Evolutionary conservation across 176 grass and related monocot species (phyloP), one percentile per base, ranked within the genome.

Genomic region (Ensete glaucum): DNA sequence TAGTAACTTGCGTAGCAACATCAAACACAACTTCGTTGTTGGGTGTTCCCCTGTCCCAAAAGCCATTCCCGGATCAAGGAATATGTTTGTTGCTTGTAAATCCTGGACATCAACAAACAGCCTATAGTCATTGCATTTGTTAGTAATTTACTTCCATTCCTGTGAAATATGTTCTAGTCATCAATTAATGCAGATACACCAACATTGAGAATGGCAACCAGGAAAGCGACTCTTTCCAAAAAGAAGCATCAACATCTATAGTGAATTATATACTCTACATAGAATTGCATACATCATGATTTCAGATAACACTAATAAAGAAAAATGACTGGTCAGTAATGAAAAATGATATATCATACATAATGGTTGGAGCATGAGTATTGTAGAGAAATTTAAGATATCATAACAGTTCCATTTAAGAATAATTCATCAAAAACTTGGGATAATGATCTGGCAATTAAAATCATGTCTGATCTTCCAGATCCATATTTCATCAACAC

Each of bases 1-100:
- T 65, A 93, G 76, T 49, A 73, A 73, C 77, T 75, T 76, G 22
- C 67, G 76, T 52, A 98, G 82, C 81, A 98, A 77, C 56, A 93
- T 64, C 82, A 98, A 89, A 25, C 94, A 93, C 81, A 98, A 17
- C 76, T 93, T 93, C 63, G 88, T 93, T 53, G 90, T 97, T 0
- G 93, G 87, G 74, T 97, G 93, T 64, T 97, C 93, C 73, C 93
- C 93, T 10, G 79, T 87, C 76, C 93, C 93, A 67, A 93, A 97
- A 57, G 93, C 85, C 80, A 97, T 79, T 54, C 93, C 93, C 80
- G 90, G 90, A 77, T 97, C 81, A 19, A 97, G 89, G n/a, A 93
- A 86, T 73, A 97, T 90, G 81, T 97, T 97, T 85, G 82, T 90
- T 64, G 93, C 90, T 26, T 73, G 71, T 50, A 81, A 78, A 87